phyloP scores from a whole-genome alignment of 2,329 filamentous ascomycete species.

The Penicillium sp. region DNA sequence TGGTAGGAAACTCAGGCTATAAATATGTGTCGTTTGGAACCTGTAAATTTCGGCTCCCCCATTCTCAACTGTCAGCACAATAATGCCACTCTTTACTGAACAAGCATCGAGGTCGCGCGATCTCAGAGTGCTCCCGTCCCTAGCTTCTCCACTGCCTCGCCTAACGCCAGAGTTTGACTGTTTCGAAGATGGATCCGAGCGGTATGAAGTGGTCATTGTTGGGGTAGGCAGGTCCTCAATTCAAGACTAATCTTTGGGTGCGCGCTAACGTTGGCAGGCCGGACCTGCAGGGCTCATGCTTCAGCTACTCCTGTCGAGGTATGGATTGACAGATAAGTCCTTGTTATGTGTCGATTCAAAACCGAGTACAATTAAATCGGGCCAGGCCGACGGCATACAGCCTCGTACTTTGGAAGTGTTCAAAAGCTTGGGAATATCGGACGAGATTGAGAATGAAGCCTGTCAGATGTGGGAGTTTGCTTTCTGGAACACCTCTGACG shows the following conservation, averaged over 20 bases:
- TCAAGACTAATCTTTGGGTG: too few species aligned
- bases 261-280: too few species aligned
- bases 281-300: slow-evolving; percentile 50
- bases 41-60: too few species aligned
- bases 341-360: slow-evolving; percentile 49
- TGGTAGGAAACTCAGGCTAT: too few species aligned
- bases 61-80: too few species aligned
- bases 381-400: slow-evolving; percentile 49
- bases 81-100: too few species aligned
- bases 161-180: too few species aligned
- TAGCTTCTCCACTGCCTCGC: slow-evolving; percentile 33
- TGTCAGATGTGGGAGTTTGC: slow-evolving; percentile 52
- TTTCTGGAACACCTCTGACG: slow-evolving; percentile 68
- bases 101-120: too few species aligned
- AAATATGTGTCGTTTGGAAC: too few species aligned
- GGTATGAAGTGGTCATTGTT: slow-evolving; percentile 47
- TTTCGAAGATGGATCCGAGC: neutral
- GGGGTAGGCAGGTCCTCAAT: slow-evolving; percentile 30
- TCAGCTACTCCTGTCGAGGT: slow-evolving; percentile 47
- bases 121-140: slow-evolving; percentile 42
- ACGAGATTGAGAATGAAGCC: slow-evolving; percentile 40
- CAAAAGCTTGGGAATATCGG: slow-evolving; percentile 43
- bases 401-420: slow-evolving; percentile 49
- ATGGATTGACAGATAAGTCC: slow-evolving; percentile 45
- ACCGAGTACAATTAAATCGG: slow-evolving; percentile 40